Percentiles rank a stretch among this genome's conserved stretches.
These are phyloP conservation scores for Colletotrichum camelliae DNA, from an alignment of 2,329 filamentous ascomycete genomes.

Conservation along the genomic window DNA sequence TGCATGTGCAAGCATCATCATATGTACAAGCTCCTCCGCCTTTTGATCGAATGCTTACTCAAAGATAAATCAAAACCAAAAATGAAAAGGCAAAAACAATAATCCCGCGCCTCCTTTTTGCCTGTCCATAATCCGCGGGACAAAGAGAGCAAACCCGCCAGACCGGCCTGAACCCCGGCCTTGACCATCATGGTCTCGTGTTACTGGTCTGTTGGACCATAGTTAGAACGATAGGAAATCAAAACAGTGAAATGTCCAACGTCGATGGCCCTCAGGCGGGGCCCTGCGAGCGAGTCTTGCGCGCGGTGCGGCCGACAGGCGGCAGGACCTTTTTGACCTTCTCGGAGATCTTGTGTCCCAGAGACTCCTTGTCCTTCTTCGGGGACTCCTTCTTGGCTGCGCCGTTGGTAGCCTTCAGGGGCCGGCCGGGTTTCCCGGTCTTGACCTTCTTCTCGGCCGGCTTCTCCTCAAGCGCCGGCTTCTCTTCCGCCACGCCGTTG, in stretches of 20 bases:
- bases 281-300: conserved; percentile 50
- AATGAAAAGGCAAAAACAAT: not conserved
- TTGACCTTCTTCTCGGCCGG: conserved; percentile 30
- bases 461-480: not conserved
- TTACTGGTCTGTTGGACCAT: not conserved
- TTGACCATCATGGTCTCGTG: not conserved
- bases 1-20: not conserved
- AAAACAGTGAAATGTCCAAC: not conserved
- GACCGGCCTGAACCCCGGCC: not conserved
- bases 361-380: conserved; percentile 14
- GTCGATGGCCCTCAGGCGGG: not conserved
- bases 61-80: not conserved
- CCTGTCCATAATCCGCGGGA: conserved; percentile 2
- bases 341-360: conserved; percentile 26
- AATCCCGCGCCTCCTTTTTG: conserved; percentile 9
- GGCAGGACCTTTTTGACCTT: conserved; percentile 42
- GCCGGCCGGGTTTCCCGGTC: conserved; percentile 21
- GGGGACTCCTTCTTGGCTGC: not conserved
- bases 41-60: not conserved
- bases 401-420: conserved; percentile 1
- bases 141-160: not conserved
- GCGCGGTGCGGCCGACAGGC: conserved; percentile 38
- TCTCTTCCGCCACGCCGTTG: conserved; percentile 22
- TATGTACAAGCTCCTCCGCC: not conserved
- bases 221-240: not conserved